Conservation (phyloP, 148 eudicot species). For the Dysphania ambrosioides region DNA sequence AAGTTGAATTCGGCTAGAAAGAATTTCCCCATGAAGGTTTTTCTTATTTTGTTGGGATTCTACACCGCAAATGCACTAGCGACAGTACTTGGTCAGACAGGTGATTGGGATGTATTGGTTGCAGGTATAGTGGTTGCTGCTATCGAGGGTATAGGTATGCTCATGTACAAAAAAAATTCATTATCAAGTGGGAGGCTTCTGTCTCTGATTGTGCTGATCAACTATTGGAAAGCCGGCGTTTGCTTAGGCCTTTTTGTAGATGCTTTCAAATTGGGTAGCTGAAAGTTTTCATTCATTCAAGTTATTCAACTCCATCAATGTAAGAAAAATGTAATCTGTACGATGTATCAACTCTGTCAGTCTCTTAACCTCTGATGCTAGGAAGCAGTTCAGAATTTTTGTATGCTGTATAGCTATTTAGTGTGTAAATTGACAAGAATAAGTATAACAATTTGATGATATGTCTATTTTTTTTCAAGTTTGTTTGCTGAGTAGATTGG, state of each 20-base stretch:
- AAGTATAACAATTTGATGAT: background rate
- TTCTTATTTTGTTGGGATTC: slow-evolving; percentile 83
- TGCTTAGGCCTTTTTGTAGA: slow-evolving; percentile 97
- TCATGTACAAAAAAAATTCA: slow-evolving; percentile 69
- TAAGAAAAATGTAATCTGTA: background rate
- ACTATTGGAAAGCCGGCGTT: slow-evolving; percentile 98
- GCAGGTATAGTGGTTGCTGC: slow-evolving; percentile 96
- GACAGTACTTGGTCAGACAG: slow-evolving; percentile 92
- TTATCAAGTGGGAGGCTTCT: slow-evolving; percentile 45
- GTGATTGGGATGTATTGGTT: slow-evolving; percentile 95
- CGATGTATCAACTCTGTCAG: background rate
- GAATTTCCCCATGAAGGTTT: slow-evolving; percentile 88
- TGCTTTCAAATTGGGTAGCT: slow-evolving; percentile 97
- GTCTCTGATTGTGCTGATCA: slow-evolving; percentile 63
- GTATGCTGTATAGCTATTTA: background rate
- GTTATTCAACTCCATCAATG: background rate
- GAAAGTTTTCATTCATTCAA: slow-evolving; percentile 9
- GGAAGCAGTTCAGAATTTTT: background rate
- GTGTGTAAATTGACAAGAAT: background rate
- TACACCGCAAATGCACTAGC: slow-evolving; percentile 96
- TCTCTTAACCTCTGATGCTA: background rate
- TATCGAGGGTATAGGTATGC: slow-evolving; percentile 91
- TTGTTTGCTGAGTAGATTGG: background rate
- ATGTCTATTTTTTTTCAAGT: background rate
- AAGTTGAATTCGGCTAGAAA: slow-evolving; percentile 78